Conservation (phyloP, 495 filamentous ascomycete species). For the Podospora comata region DNA sequence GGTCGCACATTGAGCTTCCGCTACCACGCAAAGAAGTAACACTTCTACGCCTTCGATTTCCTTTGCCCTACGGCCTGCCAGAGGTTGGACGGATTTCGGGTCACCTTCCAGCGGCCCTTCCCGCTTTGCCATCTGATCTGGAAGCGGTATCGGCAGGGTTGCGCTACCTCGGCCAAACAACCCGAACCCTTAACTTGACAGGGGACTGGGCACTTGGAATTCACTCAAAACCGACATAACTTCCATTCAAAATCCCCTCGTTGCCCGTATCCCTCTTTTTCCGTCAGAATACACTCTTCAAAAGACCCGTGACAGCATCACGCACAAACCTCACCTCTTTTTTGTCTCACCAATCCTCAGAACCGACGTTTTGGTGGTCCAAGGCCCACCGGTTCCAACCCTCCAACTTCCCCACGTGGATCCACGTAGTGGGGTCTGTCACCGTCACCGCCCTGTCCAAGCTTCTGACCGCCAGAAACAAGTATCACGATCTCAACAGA, state of each 20-base stretch:
- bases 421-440: slow-evolving; percentile 2
- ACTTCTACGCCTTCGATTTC: not conserved
- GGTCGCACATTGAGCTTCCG: not conserved
- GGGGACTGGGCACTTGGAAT: not conserved
- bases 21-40: not conserved
- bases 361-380: not conserved
- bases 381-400: not conserved
- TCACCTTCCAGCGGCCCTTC: not conserved
- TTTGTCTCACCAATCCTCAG: not conserved
- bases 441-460: slow-evolving; percentile 1
- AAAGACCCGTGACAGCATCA: not conserved
- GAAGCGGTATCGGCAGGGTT: slow-evolving; percentile 18
- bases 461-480: not conserved
- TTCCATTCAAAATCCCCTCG: not conserved
- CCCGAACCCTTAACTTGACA: not conserved
- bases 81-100: not conserved
- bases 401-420: slow-evolving; percentile 3
- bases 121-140: slow-evolving; percentile 1
- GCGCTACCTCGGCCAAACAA: not conserved
- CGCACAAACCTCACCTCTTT: not conserved
- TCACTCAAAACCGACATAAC: not conserved
- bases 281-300: not conserved
- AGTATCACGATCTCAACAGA: slow-evolving; percentile 6
- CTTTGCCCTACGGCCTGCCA: not conserved
- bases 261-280: not conserved